Evolutionary conservation across 371 early-diverging fungal species (phyloP).

Genomic region (Blastocladiella emersonii): DNA sequence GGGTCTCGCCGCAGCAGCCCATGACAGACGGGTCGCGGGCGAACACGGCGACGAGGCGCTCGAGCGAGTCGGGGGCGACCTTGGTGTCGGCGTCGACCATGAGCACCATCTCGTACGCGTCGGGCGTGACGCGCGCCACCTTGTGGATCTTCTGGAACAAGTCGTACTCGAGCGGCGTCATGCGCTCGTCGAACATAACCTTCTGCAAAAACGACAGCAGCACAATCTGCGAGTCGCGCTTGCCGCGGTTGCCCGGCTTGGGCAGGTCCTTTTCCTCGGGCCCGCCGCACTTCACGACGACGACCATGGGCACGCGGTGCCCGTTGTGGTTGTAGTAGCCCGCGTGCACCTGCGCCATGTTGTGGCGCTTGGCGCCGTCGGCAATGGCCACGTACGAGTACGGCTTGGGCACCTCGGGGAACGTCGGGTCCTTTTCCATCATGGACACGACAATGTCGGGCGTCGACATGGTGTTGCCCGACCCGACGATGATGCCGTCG

Average conservation of each 20-base stretch:
- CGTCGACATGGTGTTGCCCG: slow-evolving; percentile 45
- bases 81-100: slow-evolving; percentile 29
- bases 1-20: slow-evolving; percentile 39
- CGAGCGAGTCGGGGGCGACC: slow-evolving; percentile 14
- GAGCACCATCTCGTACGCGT: slow-evolving; percentile 18
- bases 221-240: slow-evolving; percentile 35
- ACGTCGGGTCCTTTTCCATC: slow-evolving; percentile 20
- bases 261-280: slow-evolving; percentile 10
- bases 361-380: slow-evolving; percentile 37
- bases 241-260: slow-evolving; percentile 36
- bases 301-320: slow-evolving; percentile 17
- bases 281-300: slow-evolving; percentile 23
- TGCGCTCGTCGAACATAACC: slow-evolving; percentile 24
- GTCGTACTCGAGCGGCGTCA: slow-evolving; percentile 32
- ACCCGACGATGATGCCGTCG: slow-evolving; percentile 34
- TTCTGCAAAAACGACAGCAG: slow-evolving; percentile 34
- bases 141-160: slow-evolving; percentile 21
- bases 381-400: slow-evolving; percentile 42
- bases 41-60: slow-evolving; percentile 17
- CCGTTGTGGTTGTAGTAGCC: neutral
- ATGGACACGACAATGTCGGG: slow-evolving; percentile 57
- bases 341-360: slow-evolving; percentile 35
- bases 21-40: slow-evolving; percentile 25
- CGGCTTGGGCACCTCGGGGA: neutral
- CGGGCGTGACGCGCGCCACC: slow-evolving; percentile 15